Evolutionary conservation across 2,329 filamentous ascomycete genomes (phyloP).

Genomic region (Trichoderma arundinaceum): DNA sequence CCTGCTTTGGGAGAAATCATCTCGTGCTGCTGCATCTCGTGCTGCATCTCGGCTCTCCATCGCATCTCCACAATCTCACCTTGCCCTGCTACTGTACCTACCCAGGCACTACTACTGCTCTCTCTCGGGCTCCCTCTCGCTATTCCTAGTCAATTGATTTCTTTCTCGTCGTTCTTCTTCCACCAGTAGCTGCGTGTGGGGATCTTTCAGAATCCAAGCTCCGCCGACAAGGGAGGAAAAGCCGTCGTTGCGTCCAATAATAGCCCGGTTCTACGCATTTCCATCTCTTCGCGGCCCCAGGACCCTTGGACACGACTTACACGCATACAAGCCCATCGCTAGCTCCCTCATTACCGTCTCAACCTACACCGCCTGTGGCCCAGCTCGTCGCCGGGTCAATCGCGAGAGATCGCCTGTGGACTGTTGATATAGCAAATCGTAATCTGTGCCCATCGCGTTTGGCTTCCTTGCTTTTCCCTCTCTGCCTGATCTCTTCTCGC

Average conservation of each 20-base stretch:
- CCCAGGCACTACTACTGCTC: too few species aligned
- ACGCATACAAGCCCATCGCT: background rate
- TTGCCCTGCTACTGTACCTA: background rate
- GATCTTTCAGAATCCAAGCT: background rate
- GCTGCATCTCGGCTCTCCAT: background rate
- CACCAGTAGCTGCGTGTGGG: background rate
- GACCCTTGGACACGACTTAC: too few species aligned
- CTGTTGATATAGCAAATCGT: background rate
- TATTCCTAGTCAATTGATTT: conserved; percentile 20
- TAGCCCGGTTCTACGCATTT: too few species aligned
- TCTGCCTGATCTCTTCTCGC: background rate
- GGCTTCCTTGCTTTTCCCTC: conserved; percentile 2
- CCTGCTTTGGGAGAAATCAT: too few species aligned
- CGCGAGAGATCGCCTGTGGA: conserved; percentile 3
- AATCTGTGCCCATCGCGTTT: conserved; percentile 7
- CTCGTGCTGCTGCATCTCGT: too few species aligned
- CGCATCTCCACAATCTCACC: conserved; percentile 8
- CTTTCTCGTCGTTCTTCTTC: background rate
- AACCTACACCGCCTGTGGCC: conserved; percentile 29
- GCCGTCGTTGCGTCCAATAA: conserved; percentile 2
- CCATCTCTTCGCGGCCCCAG: too few species aligned
- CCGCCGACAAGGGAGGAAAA: conserved; percentile 7
- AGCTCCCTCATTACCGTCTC: conserved; percentile 7
- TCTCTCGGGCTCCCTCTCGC: conserved; percentile 22
- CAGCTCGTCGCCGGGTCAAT: conserved; percentile 30